phyloP scores from a whole-genome alignment of 2,329 filamentous ascomycete genomes.

The Penicillium digitatum region DNA sequence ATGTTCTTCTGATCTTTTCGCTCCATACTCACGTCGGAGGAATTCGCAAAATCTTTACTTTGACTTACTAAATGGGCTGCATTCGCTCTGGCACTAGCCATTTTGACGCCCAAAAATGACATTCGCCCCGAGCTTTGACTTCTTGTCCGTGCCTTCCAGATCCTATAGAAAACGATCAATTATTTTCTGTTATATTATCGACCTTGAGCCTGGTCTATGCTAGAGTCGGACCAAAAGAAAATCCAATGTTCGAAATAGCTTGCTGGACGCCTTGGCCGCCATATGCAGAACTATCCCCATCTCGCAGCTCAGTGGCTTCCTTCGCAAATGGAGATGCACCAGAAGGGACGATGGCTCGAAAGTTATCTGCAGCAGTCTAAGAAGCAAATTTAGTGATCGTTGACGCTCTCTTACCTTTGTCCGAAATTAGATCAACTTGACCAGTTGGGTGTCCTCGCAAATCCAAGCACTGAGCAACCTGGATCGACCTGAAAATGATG shows the following conservation, averaged over 20 bases:
- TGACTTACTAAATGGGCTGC: neutral
- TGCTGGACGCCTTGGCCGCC: neutral
- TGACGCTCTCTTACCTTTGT: neutral
- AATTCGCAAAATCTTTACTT: neutral
- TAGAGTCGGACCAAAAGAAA: neutral
- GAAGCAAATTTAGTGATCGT: neutral
- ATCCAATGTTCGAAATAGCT: neutral
- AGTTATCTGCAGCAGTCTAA: neutral
- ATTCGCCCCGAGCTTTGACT: neutral
- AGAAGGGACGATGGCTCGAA: neutral
- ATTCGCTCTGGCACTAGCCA: neutral
- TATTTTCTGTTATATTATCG: neutral
- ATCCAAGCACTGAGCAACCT: neutral
- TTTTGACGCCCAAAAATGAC: neutral
- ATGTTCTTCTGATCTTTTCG: too few species aligned
- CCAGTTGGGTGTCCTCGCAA: neutral
- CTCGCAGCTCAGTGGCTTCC: neutral
- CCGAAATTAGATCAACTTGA: neutral
- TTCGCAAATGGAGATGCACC: neutral
- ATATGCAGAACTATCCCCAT: neutral
- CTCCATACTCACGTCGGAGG: neutral
- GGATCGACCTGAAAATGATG: neutral
- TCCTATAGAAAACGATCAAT: neutral
- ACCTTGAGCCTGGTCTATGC: neutral
- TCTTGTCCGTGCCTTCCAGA: neutral